These are phyloP conservation scores for Ophiocordyceps robertsii DNA, from an alignment of 2,329 filamentous ascomycete genomes.

Conservation along the genomic window DNA sequence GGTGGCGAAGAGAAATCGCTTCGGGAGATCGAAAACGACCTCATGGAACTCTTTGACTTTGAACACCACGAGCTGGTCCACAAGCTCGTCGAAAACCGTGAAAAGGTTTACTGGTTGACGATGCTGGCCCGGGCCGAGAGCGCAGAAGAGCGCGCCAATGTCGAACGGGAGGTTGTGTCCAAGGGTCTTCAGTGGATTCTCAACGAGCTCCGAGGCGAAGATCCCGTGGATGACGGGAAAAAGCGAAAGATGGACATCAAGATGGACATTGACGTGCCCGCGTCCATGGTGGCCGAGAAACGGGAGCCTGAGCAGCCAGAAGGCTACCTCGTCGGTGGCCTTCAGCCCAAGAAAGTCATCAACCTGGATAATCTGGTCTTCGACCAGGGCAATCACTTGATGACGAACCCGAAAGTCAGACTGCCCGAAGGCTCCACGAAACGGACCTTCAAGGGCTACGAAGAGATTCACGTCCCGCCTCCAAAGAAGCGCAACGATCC, in stretches of 20 bases:
- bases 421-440: constrained; percentile 92
- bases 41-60: constrained; percentile 97
- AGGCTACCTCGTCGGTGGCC: constrained; percentile 60
- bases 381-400: constrained; percentile 95
- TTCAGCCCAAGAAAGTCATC: constrained; percentile 77
- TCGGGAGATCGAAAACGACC: constrained; percentile 90
- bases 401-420: constrained; percentile 96
- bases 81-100: constrained; percentile 79
- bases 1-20: constrained; percentile 74
- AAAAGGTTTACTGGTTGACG: constrained; percentile 93
- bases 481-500: constrained; percentile 79
- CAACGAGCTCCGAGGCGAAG: constrained; percentile 72
- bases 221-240: constrained; percentile 41
- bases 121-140: constrained; percentile 72
- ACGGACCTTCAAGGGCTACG: constrained; percentile 91
- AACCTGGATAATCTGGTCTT: constrained; percentile 95
- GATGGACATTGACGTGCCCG: constrained; percentile 78
- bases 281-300: constrained; percentile 36
- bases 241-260: constrained; percentile 74
- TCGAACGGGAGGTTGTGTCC: constrained; percentile 85
- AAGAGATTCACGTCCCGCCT: constrained; percentile 92
- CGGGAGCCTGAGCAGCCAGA: constrained; percentile 45
- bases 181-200: constrained; percentile 78
- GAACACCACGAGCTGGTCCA: constrained; percentile 89
- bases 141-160: constrained; percentile 56